These are phyloP conservation scores for Musa balbisiana DNA, from an alignment of 202 grass and related monocot species.

Conservation along the genomic window DNA sequence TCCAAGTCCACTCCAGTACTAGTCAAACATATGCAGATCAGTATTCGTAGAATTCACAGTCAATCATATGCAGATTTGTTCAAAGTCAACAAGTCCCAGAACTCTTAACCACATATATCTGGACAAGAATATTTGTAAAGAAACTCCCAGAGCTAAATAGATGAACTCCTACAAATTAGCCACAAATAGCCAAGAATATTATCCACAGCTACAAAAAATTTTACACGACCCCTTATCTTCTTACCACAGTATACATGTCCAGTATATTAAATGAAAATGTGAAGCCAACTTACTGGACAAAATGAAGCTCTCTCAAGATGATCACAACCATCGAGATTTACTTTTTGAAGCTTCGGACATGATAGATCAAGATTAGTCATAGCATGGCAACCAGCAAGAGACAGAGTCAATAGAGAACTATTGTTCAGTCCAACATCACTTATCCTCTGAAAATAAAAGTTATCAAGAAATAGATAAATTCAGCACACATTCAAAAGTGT, in stretches of 20 bases:
- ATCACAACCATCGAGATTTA: constrained; percentile 93
- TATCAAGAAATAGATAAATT: constrained; percentile 7
- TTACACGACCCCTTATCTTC: background rate
- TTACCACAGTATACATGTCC: background rate
- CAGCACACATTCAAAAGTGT: background rate
- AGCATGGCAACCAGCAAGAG: constrained; percentile 70
- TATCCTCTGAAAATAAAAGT: constrained; percentile 46
- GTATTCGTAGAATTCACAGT: too few species aligned
- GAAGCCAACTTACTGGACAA: constrained; percentile 54
- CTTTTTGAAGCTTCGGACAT: constrained; percentile 68
- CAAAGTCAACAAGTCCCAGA: too few species aligned
- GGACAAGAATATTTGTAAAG: too few species aligned
- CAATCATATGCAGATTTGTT: too few species aligned
- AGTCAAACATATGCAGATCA: too few species aligned
- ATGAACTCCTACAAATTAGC: background rate
- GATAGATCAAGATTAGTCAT: constrained; percentile 74
- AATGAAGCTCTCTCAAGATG: constrained; percentile 77
- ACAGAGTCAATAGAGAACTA: constrained; percentile 66
- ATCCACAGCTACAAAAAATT: background rate
- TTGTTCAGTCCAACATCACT: constrained; percentile 62
- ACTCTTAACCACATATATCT: too few species aligned
- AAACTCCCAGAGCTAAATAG: background rate
- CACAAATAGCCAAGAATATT: background rate
- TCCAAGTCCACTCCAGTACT: too few species aligned
- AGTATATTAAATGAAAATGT: background rate